A percentile compares a stretch with the other conserved stretches of the same genome.
Evolutionary conservation across 495 filamentous ascomycete genomes (phyloP).

Genomic region (Staphylotrichum tortipilum): DNA sequence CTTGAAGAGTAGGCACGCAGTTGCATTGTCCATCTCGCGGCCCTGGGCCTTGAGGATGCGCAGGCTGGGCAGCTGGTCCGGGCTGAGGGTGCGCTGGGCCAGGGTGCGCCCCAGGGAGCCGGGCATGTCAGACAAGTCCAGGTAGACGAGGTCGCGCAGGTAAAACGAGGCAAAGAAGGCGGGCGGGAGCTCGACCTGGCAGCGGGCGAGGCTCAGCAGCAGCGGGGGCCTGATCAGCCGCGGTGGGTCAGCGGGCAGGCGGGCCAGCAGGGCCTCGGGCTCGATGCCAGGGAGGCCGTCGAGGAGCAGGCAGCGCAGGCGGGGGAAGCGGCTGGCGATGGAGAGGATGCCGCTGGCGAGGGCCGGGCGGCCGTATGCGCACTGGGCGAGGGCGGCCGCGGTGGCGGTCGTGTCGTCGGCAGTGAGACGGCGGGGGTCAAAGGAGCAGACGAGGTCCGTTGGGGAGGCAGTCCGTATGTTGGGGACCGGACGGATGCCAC

Average conservation of each 20-base stretch:
- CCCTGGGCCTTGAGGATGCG: conserved; percentile 33
- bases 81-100: conserved; percentile 19
- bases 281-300: conserved; percentile 32
- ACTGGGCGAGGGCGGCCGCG: conserved; percentile 23
- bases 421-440: conserved; percentile 33
- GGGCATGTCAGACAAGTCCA: conserved; percentile 36
- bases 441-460: conserved; percentile 20
- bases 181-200: conserved; percentile 23
- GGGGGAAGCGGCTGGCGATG: conserved; percentile 10
- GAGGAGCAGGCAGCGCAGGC: conserved; percentile 30
- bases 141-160: conserved; percentile 31
- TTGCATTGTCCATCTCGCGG: conserved; percentile 29
- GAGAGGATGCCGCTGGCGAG: background rate
- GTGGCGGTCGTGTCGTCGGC: too few relatives aligned
- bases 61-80: conserved; percentile 26
- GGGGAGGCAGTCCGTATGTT: conserved; percentile 9
- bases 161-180: conserved; percentile 23
- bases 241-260: background rate
- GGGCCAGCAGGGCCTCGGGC: conserved; percentile 13
- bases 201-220: conserved; percentile 30
- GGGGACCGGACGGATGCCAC: too few relatives aligned
- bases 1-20: conserved; percentile 20
- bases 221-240: conserved; percentile 4
- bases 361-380: background rate
- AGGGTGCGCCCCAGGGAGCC: conserved; percentile 23